These are phyloP conservation scores for Amborella trichopoda DNA, from an alignment of 164 flowering plant genomes.

Conservation along the genomic window DNA sequence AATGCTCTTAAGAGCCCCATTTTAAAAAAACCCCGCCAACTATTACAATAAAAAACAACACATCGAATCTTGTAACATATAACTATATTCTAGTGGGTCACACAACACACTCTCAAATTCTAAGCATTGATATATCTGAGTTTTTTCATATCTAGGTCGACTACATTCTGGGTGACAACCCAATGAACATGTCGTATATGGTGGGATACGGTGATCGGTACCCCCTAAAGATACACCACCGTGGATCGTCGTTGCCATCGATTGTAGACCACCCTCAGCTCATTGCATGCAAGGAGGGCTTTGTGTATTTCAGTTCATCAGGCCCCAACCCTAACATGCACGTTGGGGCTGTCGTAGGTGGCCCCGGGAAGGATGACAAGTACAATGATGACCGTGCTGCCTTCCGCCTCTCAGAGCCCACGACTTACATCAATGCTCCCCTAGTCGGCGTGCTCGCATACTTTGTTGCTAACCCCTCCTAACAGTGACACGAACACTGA, in stretches of 20 bases:
- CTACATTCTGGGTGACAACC: slow-evolving; percentile 83
- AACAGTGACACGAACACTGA: too few relatives aligned
- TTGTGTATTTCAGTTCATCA: slow-evolving; percentile 56
- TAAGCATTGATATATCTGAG: too few relatives aligned
- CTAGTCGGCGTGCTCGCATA: slow-evolving; percentile 80
- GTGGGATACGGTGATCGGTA: slow-evolving; percentile 63
- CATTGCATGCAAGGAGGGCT: slow-evolving; percentile 73
- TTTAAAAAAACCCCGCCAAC: too few relatives aligned
- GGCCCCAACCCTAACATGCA: slow-evolving; percentile 61
- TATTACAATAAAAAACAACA: too few relatives aligned
- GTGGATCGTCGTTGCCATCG: slow-evolving; percentile 87
- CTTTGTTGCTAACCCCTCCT: slow-evolving; percentile 58
- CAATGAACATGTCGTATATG: slow-evolving; percentile 78
- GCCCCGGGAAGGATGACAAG: slow-evolving; percentile 70
- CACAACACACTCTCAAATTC: too few relatives aligned
- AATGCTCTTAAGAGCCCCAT: too few relatives aligned
- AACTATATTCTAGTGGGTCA: too few relatives aligned
- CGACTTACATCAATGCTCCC: slow-evolving; percentile 95
- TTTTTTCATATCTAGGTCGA: slow-evolving; percentile 42
- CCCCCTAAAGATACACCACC: slow-evolving; percentile 78
- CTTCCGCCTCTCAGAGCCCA: slow-evolving; percentile 76
- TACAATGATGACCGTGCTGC: slow-evolving; percentile 70
- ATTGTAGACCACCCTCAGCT: slow-evolving; percentile 50
- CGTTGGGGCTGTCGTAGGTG: slow-evolving; percentile 80
- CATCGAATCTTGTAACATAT: too few relatives aligned